Conservation (phyloP, 2,329 filamentous ascomycete genomes). For the Ramularia endophylla region DNA sequence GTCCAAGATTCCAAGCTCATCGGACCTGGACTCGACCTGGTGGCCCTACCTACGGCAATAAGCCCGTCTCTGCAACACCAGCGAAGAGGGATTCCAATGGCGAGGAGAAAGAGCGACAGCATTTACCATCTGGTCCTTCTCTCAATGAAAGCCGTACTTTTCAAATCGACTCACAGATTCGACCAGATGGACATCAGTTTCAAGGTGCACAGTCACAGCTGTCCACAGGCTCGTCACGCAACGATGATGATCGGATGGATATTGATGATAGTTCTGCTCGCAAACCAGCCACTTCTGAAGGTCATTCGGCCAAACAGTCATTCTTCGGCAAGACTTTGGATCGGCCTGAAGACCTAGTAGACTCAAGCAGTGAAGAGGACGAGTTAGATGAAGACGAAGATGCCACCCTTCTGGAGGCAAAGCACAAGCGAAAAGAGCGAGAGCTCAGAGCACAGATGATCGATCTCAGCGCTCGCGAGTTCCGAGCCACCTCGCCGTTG, state of each 20-base stretch:
- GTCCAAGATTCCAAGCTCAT: background rate
- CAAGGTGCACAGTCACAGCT: too few species aligned
- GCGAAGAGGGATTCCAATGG: constrained; percentile 41
- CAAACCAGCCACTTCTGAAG: constrained; percentile 12
- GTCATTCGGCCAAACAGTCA: constrained; percentile 27
- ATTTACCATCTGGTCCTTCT: background rate
- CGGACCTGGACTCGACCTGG: constrained; percentile 37
- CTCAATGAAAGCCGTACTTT: too few species aligned
- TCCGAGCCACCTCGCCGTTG: constrained; percentile 39
- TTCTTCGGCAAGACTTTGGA: constrained; percentile 28
- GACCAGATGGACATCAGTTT: too few species aligned
- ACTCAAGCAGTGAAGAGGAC: constrained; percentile 40
- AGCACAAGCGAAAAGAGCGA: constrained; percentile 42
- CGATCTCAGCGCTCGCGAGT: constrained; percentile 37
- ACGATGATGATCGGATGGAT: constrained; percentile 22
- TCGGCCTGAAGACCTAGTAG: constrained; percentile 21
- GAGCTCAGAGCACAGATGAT: constrained; percentile 38
- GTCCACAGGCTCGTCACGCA: background rate
- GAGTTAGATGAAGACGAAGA: constrained; percentile 44
- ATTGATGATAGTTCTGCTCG: constrained; percentile 17
- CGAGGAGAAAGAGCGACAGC: constrained; percentile 34
- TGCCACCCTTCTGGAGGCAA: constrained; percentile 41
- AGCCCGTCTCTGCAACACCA: constrained; percentile 28
- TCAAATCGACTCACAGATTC: too few species aligned
- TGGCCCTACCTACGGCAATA: constrained; percentile 22